Evolutionary conservation across 257 asterid genomes (phyloP).

Genomic region (Linaria vulgaris): DNA sequence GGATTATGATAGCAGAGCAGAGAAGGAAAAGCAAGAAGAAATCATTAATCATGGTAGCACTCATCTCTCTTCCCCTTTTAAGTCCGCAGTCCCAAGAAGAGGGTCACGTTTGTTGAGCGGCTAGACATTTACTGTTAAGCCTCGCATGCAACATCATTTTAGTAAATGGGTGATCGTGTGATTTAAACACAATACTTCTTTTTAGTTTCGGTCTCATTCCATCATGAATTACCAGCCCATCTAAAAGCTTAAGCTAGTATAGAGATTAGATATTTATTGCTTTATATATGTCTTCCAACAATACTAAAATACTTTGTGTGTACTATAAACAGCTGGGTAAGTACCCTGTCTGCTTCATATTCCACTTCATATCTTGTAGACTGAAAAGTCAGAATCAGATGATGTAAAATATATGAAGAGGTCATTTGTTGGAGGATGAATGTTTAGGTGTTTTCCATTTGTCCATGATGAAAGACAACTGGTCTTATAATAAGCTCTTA

Average conservation of each 20-base stretch:
- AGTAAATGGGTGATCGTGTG: too few relatives aligned
- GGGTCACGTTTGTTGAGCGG: not conserved
- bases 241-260: too few relatives aligned
- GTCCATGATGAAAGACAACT: conserved; percentile 2
- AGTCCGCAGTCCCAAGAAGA: not conserved
- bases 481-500: conserved; percentile 9
- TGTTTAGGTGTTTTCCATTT: not conserved
- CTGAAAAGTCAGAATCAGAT: conserved; percentile 6
- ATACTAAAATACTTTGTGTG: not conserved
- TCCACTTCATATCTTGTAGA: not conserved
- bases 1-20: too few relatives aligned
- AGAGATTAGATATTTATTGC: too few relatives aligned
- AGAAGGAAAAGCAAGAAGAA: too few relatives aligned
- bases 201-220: too few relatives aligned
- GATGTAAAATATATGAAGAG: not conserved
- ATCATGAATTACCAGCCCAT: too few relatives aligned
- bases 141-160: too few relatives aligned
- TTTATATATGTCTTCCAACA: too few relatives aligned
- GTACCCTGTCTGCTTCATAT: not conserved
- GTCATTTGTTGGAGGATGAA: not conserved
- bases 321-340: not conserved
- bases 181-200: not conserved
- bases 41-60: too few relatives aligned
- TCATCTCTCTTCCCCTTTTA: too few relatives aligned
- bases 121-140: not conserved